Base-by-base conservation (phyloP, 306 rosid species). In the Sicyos edulis region DNA sequence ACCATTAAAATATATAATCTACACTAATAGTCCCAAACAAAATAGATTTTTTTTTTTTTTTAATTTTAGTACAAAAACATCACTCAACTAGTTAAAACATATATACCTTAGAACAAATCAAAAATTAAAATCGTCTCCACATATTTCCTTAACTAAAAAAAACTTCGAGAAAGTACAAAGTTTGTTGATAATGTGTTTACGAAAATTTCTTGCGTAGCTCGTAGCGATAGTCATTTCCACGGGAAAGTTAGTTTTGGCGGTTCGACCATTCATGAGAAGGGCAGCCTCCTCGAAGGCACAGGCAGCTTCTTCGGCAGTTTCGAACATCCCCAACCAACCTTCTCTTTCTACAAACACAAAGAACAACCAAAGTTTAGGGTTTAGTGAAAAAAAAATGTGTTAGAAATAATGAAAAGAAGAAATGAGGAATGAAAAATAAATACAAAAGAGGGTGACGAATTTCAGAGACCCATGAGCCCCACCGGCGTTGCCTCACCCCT, bases 401-500 rank as follows among this genome's bases (percentile, higher is more conserved):
- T 45, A 76, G 58, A 47, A 21, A 53, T 44, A 4, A 58, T 6
- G 17, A 17, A 11, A 60, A n/a, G 19, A n/a, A 21, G 22, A 79
- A 11, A 37, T 8, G 22, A 59, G 32, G 22, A 47, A 64, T 66
- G 78, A 78, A 55, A n/a, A 40, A 80, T 77, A n/a, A 70, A 17
- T n/a, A n/a, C n/a, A n/a, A n/a, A n/a, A n/a, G n/a, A n/a, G n/a
- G 97, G 37, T 91, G 92, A 32, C 92, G 97, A 84, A 91, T 91
- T 82, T 91, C 96, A 22, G 97, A 84, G 45, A 91, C 96, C 95
- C 96, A 91, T 3, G 96, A 91, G 69, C 96, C 96, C 96, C 96
- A 91, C 21, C 83, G 95, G 74, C 96, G 92, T 80, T 88, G 90
- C 81, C 96, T 78, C 77, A 88, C 96, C 73, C 96, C 96, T 86